A percentile compares a stretch with the other conserved stretches of the same genome.
phyloP scores from a whole-genome alignment of 495 filamentous ascomycete species.

The Platismatia glauca region DNA sequence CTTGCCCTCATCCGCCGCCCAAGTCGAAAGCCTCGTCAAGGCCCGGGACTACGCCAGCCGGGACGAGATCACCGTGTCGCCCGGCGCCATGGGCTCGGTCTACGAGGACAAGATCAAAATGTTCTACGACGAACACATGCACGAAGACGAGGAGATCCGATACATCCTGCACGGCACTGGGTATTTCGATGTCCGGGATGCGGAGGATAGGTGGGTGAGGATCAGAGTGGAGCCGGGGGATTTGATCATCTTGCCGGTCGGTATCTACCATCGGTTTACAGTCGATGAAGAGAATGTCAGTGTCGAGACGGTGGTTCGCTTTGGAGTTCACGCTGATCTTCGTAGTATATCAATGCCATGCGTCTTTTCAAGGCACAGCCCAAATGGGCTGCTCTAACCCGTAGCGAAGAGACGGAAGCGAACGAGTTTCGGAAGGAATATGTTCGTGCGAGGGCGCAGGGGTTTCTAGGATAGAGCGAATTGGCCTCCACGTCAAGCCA shows the following conservation, averaged over 20 bases:
- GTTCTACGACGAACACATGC: constrained; percentile 90
- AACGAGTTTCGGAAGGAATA: constrained; percentile 58
- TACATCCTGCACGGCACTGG: constrained; percentile 81
- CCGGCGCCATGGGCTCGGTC: constrained; percentile 66
- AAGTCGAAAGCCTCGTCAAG: constrained; percentile 60
- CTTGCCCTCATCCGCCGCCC: constrained; percentile 34
- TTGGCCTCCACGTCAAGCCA: background rate
- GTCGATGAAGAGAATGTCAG: constrained; percentile 81
- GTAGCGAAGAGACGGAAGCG: constrained; percentile 60
- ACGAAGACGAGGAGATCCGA: constrained; percentile 96
- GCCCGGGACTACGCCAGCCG: constrained; percentile 83
- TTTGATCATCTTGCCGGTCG: constrained; percentile 79
- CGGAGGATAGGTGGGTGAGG: constrained; percentile 71
- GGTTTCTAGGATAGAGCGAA: background rate
- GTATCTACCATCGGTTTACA: constrained; percentile 93
- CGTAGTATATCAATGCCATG: constrained; percentile 86
- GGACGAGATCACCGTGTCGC: constrained; percentile 83
- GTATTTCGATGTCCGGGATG: constrained; percentile 77
- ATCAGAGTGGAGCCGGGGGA: constrained; percentile 61
- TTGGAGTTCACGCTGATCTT: no score
- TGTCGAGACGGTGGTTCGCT: constrained; percentile 21
- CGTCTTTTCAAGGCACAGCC: constrained; percentile 94
- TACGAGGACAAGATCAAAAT: constrained; percentile 77
- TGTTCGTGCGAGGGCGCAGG: background rate
- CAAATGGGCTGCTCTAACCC: constrained; percentile 90